Base-by-base conservation (phyloP, 179 eudicot genomes). In the Carnegiea gigantea region DNA sequence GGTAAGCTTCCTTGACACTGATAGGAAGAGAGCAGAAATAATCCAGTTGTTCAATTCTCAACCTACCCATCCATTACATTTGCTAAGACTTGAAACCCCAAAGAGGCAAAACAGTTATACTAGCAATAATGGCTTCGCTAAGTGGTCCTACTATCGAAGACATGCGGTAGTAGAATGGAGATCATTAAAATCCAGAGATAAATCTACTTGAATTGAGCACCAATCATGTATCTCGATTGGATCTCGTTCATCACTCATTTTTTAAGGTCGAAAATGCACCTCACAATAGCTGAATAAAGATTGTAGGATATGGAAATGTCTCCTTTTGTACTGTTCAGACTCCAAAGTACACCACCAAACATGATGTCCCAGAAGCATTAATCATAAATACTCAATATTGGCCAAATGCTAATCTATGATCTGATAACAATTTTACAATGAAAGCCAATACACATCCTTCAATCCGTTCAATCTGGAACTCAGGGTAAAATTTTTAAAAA, bases 181-280 rank as follows among this genome's bases (percentile, higher is more conserved):
- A 72, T 44, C 64, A 38, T 15, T 60, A 79, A 70, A 77, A 23
- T 43, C 3, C 3, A 73, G 60, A 74, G 23, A 71, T 44, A 59
- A 79, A 53, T 68, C 72, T 64, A 70, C 79, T 73, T 49, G 54
- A 84, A 86, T 77, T 67, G 76, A 77, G 82, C 79, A 82, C 81
- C 86, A 84, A 64, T 68, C 26, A 44, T 59, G 53, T 30, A 70
- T 44, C 73, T 20, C 68, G 40, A 51, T 46, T 64, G 64, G 78
- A 75, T 46, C 78, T 36, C 51, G 64, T 40, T 79, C 78, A 51
- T 84, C 59, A 73, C 75, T 73, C 36, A 38, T 18, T 60, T 24
- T 49, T 23, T 26, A 68, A 79, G 79, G 75, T 54, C 54, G 28
- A 43, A 40, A 46, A 28, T 23, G 36, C 12, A 13, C 23, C 46